Percentiles rank a stretch among this genome's conserved stretches.
Conservation (phyloP, 2,329 filamentous ascomycete species). For the Claviceps quebecensis region DNA sequence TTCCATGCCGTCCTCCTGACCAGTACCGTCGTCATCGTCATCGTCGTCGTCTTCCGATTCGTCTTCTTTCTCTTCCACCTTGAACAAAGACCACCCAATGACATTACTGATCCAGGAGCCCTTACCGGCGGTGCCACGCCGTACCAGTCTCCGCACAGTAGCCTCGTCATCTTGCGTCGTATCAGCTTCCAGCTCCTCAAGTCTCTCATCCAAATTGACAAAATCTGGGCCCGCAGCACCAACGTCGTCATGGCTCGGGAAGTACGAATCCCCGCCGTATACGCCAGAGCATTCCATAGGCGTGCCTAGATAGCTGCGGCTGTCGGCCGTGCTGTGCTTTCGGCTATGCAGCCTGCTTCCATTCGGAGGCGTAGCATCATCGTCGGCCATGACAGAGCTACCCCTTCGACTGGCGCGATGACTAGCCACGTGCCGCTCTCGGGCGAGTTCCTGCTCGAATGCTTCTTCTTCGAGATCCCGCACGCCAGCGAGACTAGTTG, state of each 20-base stretch:
- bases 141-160: conserved; percentile 41
- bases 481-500: conserved; percentile 43
- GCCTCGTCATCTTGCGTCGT: conserved; percentile 42
- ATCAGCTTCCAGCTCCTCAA: conserved; percentile 40
- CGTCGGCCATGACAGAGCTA: conserved; percentile 26
- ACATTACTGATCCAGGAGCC: conserved; percentile 46
- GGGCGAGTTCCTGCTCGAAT: conserved; percentile 35
- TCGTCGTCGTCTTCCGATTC: conserved; percentile 29
- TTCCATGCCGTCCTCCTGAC: conserved; percentile 12
- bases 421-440: conserved; percentile 35
- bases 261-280: conserved; percentile 31
- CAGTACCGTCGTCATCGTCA: conserved; percentile 13
- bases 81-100: conserved; percentile 47
- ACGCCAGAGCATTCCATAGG: conserved; percentile 24
- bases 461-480: conserved; percentile 38
- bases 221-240: conserved; percentile 44
- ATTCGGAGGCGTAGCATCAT: conserved; percentile 20
- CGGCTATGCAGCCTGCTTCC: conserved; percentile 36
- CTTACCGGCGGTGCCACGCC: conserved; percentile 34
- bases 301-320: conserved; percentile 27
- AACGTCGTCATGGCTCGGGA: conserved; percentile 21
- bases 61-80: conserved; percentile 46
- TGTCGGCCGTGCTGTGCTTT: conserved; percentile 19
- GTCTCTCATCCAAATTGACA: conserved; percentile 45
- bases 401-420: conserved; percentile 33